Evolutionary conservation across 139 green algal species (phyloP), one percentile per base, ranked within the genome.

Genomic region (Parachlorella kessleri): DNA sequence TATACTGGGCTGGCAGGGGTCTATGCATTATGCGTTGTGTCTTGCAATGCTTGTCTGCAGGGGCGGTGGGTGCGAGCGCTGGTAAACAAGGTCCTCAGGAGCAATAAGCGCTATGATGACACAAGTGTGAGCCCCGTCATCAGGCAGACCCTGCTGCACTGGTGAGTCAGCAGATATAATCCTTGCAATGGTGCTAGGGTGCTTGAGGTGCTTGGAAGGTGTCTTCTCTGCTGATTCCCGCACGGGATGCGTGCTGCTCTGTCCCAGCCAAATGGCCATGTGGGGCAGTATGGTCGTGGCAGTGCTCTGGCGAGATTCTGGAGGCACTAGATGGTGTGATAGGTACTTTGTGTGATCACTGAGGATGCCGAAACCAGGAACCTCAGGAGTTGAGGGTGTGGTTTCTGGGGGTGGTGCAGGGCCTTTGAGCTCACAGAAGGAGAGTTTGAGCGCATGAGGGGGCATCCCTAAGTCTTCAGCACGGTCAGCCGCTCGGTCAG

Each of bases 81-180:
- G 39, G 77, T 86, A 14, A 88, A 88, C 66, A 90, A 90, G 66
- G 79, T 86, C 9, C 53, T 85, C 28, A 33, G 75, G 66, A 63
- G 35, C 48, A 81, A 81, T 72, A 80, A 69, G 42, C 75, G 41
- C 8, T 88, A 66, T 63, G 78, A 91, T 67, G 87, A 91, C 59
- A 70, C 77, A 0, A 76, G 67, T 9, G 84, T 91, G 32, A 86
- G 76, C 23, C 87, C 87, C 24, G 85, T 91, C 38, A 76, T 91
- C 28, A 39, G 87, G 28, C 87, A 91, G 70, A 88, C 84, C 1
- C 75, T 91, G 73, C 76, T 91, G 69, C 87, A 91, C 66, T 91
- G 75, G 75, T 80, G 75, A 26, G 75, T 1, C 6, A 1, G 70
- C 36, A 9, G 48, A 18, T 14, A 54, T 40, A 55, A 8, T 42